These are phyloP conservation scores for Saxispiralis lemnorum DNA, from an alignment of 495 filamentous ascomycete species.

Conservation along the genomic window DNA sequence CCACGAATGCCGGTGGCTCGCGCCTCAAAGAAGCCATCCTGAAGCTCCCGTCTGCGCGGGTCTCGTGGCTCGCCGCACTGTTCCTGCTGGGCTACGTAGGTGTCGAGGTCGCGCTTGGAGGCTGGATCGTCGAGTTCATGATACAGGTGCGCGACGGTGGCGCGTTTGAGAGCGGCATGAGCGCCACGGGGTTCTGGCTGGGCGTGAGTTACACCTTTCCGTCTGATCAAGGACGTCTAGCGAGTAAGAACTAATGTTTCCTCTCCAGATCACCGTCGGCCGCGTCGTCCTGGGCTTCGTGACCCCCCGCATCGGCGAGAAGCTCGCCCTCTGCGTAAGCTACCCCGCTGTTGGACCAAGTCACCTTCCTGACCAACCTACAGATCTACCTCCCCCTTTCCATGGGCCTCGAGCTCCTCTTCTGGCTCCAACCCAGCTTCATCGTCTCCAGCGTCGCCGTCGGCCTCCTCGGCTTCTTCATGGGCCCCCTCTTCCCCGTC, in stretches of 20 bases:
- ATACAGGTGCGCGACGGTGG: constrained; percentile 36
- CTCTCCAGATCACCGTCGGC: constrained; percentile 33
- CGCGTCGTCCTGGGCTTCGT: constrained; percentile 44
- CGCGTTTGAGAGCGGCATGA: constrained; percentile 43
- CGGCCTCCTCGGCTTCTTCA: constrained; percentile 53
- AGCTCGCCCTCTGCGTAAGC: constrained; percentile 35
- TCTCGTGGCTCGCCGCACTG: constrained; percentile 60
- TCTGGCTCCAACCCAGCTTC: constrained; percentile 54
- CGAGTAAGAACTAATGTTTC: too few relatives aligned
- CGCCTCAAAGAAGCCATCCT: constrained; percentile 40
- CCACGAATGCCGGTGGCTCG: constrained; percentile 28
- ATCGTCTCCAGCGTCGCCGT: constrained; percentile 53
- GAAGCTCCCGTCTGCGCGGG: constrained; percentile 26
- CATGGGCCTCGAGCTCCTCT: constrained; percentile 26
- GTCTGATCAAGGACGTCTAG: too few relatives aligned
- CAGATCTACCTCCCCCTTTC: constrained; percentile 27
- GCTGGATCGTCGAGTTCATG: constrained; percentile 54
- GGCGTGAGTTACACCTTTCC: constrained; percentile 22
- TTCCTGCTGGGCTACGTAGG: constrained; percentile 73
- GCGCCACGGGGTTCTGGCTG: constrained; percentile 49
- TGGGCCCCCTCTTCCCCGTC: constrained; percentile 49
- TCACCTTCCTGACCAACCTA: too few relatives aligned
- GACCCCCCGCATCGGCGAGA: constrained; percentile 43
- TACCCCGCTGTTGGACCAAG: background rate
- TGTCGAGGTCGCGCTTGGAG: constrained; percentile 66